These are phyloP conservation scores for Pseudocercospora vitis DNA, from an alignment of 2,329 filamentous ascomycete species.

Conservation along the genomic window DNA sequence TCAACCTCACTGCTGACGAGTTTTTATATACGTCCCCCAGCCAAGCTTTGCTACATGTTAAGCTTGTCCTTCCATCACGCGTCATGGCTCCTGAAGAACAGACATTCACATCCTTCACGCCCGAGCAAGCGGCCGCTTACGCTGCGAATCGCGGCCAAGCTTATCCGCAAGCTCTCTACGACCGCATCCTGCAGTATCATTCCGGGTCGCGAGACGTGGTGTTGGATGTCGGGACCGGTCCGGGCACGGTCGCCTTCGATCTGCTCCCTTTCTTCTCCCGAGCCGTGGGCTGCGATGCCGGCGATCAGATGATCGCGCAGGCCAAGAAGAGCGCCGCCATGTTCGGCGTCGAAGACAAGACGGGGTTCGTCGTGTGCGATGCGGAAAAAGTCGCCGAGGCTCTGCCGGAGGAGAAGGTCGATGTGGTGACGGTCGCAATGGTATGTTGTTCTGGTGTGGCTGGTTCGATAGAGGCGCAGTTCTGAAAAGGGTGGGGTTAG, in stretches of 20 bases:
- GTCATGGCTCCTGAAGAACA: slow-evolving; percentile 34
- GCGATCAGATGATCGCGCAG: slow-evolving; percentile 54
- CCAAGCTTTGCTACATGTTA: background rate
- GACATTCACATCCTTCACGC: slow-evolving; percentile 51
- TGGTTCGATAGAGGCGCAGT: background rate
- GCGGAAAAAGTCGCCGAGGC: slow-evolving; percentile 23
- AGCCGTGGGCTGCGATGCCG: slow-evolving; percentile 54
- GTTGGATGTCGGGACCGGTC: slow-evolving; percentile 60
- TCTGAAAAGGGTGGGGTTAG: background rate
- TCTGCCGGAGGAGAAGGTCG: slow-evolving; percentile 18
- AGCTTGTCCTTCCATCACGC: background rate
- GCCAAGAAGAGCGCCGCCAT: slow-evolving; percentile 38
- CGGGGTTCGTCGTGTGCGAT: slow-evolving; percentile 16
- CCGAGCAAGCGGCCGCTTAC: slow-evolving; percentile 49
- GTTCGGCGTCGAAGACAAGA: slow-evolving; percentile 9
- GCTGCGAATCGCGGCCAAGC: slow-evolving; percentile 42
- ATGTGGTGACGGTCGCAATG: slow-evolving; percentile 29
- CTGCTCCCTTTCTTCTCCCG: slow-evolving; percentile 50
- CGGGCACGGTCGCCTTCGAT: slow-evolving; percentile 51
- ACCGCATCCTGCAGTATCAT: slow-evolving; percentile 51
- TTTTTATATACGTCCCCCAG: background rate
- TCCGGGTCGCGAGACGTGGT: slow-evolving; percentile 43
- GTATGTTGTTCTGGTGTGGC: background rate
- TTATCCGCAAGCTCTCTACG: slow-evolving; percentile 52
- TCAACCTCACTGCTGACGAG: background rate